Conservation (phyloP, 257 asterid species). For the Primulina tabacum region DNA sequence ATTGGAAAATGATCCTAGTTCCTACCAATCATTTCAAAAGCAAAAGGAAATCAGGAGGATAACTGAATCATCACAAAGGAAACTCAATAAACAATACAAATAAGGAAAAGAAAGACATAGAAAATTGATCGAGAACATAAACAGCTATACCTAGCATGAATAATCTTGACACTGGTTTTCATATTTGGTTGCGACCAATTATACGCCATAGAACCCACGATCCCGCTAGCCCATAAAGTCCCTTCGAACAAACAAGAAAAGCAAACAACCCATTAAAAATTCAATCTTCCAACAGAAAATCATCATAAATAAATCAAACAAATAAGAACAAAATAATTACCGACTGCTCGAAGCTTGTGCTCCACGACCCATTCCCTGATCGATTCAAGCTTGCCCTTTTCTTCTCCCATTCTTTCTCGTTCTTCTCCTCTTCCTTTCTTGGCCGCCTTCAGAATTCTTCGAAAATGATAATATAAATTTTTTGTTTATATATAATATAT, state of each 20-base stretch:
- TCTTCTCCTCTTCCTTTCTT: neutral
- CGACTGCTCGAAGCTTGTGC: slow-evolving; percentile 81
- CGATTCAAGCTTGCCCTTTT: slow-evolving; percentile 47
- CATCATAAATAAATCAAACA: slow-evolving; percentile 18
- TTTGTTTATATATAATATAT: too few species aligned
- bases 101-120: neutral
- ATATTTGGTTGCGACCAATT: slow-evolving; percentile 92
- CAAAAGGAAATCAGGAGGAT: neutral
- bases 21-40: neutral
- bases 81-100: neutral
- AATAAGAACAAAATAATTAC: slow-evolving; percentile 27
- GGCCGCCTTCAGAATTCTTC: neutral
- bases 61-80: neutral
- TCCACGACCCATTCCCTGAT: slow-evolving; percentile 76
- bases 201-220: slow-evolving; percentile 80
- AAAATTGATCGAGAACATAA: neutral
- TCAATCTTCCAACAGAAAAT: slow-evolving; percentile 23
- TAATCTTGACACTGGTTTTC: slow-evolving; percentile 87
- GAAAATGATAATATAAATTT: neutral
- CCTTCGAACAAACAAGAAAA: slow-evolving; percentile 29
- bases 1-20: neutral
- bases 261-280: slow-evolving; percentile 4
- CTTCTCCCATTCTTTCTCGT: slow-evolving; percentile 43
- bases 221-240: slow-evolving; percentile 61
- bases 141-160: slow-evolving; percentile 70